phyloP scores from a whole-genome alignment of 139 green algal species.

The Tetradesmus lagerheimii region DNA sequence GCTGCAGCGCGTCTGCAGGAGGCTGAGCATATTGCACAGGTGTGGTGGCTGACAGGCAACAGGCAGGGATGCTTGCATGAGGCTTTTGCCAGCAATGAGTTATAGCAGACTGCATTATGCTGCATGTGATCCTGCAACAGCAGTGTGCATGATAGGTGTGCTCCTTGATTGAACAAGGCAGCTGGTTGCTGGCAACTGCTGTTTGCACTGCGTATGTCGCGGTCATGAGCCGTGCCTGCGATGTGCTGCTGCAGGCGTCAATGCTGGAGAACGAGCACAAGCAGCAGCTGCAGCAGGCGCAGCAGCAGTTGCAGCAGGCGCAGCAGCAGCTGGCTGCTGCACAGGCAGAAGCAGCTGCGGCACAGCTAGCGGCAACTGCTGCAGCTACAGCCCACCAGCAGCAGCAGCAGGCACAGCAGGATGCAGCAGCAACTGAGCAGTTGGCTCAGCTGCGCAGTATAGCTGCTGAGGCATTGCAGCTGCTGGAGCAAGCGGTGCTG shows the following conservation, averaged over 20 bases:
- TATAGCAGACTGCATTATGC: too few relatives aligned
- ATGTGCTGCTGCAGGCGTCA: background rate
- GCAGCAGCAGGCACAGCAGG: background rate
- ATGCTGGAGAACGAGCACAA: background rate
- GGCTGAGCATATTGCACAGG: background rate
- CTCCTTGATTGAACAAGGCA: too few relatives aligned
- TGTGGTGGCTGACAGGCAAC: too few relatives aligned
- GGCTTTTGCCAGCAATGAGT: too few relatives aligned
- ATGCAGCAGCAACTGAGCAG: background rate
- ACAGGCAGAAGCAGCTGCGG: background rate
- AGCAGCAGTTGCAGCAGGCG: constrained; percentile 5
- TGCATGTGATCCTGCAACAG: too few relatives aligned
- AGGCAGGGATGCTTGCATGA: too few relatives aligned
- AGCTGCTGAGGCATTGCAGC: background rate
- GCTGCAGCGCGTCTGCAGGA: background rate
- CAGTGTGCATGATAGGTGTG: too few relatives aligned
- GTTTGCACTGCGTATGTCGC: too few relatives aligned
- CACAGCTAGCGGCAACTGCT: background rate
- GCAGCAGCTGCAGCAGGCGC: background rate
- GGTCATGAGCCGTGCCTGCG: background rate
- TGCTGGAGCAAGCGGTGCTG: background rate
- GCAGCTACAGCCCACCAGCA: background rate
- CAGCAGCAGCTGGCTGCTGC: constrained; percentile 2
- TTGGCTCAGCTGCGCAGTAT: background rate
- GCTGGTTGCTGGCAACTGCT: too few relatives aligned